These are phyloP conservation scores for Clarireedia paspali DNA, from an alignment of 2,329 filamentous ascomycete species.

Conservation along the genomic window DNA sequence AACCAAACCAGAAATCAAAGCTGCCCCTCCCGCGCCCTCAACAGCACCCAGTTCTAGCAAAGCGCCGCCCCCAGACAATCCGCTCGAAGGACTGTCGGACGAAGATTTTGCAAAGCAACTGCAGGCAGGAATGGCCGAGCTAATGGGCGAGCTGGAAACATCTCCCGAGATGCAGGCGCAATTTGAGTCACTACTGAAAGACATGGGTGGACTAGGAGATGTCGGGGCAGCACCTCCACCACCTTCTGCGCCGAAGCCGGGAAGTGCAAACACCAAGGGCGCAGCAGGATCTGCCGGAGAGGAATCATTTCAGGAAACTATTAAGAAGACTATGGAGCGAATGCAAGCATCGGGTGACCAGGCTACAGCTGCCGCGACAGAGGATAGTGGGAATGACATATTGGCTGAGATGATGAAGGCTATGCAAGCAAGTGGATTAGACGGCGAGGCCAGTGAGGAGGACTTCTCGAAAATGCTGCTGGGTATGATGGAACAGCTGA, in stretches of 20 bases:
- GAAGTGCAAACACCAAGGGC: constrained; percentile 8
- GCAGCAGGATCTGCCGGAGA: constrained; percentile 34
- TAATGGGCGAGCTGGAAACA: constrained; percentile 64
- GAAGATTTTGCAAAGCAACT: constrained; percentile 78
- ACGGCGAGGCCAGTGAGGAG: constrained; percentile 58
- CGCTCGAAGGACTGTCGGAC: constrained; percentile 46
- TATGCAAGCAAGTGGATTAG: constrained; percentile 59
- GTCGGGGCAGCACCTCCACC: constrained; percentile 16
- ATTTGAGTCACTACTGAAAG: constrained; percentile 71
- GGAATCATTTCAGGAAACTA: constrained; percentile 82
- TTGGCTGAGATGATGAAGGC: constrained; percentile 89
- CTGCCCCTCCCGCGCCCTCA: constrained; percentile 15
- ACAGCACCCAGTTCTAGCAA: constrained; percentile 23
- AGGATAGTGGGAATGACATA: constrained; percentile 66
- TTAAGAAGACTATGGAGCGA: constrained; percentile 87
- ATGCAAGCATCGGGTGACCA: constrained; percentile 87
- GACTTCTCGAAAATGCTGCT: constrained; percentile 92
- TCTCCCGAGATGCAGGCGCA: constrained; percentile 68
- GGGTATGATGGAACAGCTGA: constrained; percentile 98
- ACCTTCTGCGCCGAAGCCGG: constrained; percentile 11
- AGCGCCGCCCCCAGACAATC: constrained; percentile 19
- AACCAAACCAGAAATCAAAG: constrained; percentile 46
- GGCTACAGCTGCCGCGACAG: constrained; percentile 69
- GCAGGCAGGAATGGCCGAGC: constrained; percentile 81
- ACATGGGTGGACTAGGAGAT: constrained; percentile 49